A percentile compares a stretch with the other conserved stretches of the same genome.
Evolutionary conservation across 2,329 filamentous ascomycete species (phyloP).

Genomic region (Allantophomopsis cytisporea): DNA sequence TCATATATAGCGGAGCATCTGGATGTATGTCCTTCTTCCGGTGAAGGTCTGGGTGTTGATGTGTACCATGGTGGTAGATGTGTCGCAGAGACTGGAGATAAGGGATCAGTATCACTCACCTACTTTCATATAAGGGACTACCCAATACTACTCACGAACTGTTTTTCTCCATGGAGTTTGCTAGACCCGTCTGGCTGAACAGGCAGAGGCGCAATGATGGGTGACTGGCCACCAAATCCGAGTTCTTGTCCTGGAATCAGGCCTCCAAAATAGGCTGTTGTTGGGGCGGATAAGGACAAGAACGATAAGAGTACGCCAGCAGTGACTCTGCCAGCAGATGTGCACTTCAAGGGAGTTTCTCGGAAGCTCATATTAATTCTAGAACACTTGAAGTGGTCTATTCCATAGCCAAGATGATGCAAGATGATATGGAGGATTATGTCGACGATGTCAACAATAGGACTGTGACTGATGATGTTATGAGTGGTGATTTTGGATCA

Average conservation of each 20-base stretch:
- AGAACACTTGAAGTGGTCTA: too few relatives aligned
- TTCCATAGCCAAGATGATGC: too few relatives aligned
- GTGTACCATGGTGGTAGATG: constrained; percentile 82
- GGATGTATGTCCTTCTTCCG: constrained; percentile 58
- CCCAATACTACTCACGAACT: constrained; percentile 29
- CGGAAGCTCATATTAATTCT: too few relatives aligned
- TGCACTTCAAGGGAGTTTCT: constrained; percentile 21
- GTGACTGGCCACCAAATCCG: too few relatives aligned
- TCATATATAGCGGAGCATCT: constrained; percentile 42
- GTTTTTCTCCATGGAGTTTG: constrained; percentile 24
- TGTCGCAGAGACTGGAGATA: constrained; percentile 55
- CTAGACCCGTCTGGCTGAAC: too few relatives aligned
- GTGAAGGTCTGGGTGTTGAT: constrained; percentile 66
- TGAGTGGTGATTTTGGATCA: constrained; percentile 3
- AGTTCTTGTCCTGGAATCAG: too few relatives aligned
- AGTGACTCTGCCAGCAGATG: constrained; percentile 49
- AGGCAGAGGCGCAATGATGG: too few relatives aligned
- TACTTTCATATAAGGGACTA: not conserved
- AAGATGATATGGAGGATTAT: too few relatives aligned
- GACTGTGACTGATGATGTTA: too few relatives aligned
- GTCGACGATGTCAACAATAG: too few relatives aligned
- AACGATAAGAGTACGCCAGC: constrained; percentile 51
- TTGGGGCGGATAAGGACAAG: constrained; percentile 40
- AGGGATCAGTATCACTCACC: too few relatives aligned
- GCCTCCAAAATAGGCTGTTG: constrained; percentile 17